phyloP scores from a whole-genome alignment of 2,329 filamentous ascomycete species.

The Ophiostoma populinum region DNA sequence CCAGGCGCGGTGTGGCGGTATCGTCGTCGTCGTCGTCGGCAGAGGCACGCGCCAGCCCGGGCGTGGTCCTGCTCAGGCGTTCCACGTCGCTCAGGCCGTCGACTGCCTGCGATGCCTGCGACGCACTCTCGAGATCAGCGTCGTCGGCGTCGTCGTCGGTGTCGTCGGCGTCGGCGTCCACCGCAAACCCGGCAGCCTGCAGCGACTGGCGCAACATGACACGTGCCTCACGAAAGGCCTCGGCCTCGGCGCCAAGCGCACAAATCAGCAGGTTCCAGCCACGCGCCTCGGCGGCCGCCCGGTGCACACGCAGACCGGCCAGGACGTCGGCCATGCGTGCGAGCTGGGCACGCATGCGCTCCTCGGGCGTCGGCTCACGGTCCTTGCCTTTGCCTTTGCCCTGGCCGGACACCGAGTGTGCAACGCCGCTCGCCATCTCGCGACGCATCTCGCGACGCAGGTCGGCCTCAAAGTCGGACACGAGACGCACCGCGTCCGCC shows the following conservation, averaged over 20 bases:
- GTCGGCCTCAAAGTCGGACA: constrained; percentile 48
- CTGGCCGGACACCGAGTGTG: too few species aligned
- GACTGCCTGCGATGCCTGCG: too few species aligned
- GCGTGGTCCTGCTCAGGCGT: neutral
- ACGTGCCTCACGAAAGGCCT: constrained; percentile 18
- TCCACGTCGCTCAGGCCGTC: too few species aligned
- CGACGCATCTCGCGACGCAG: constrained; percentile 37
- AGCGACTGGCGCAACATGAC: constrained; percentile 16
- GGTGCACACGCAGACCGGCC: constrained; percentile 32
- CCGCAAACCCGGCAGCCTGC: constrained; percentile 16
- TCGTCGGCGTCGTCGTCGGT: neutral
- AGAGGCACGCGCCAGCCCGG: neutral
- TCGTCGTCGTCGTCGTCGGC: constrained; percentile 5
- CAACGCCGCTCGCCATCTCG: constrained; percentile 6
- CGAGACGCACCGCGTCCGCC: constrained; percentile 40
- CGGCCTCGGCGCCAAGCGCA: constrained; percentile 48
- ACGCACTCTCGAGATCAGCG: neutral
- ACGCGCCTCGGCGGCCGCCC: constrained; percentile 38
- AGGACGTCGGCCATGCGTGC: constrained; percentile 39
- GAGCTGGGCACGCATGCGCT: constrained; percentile 24
- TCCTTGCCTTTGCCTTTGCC: constrained; percentile 15
- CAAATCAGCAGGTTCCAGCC: constrained; percentile 61
- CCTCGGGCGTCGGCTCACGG: constrained; percentile 6
- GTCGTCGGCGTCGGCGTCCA: constrained; percentile 11
- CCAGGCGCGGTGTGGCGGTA: constrained; percentile 15